Percentiles rank a stretch among this genome's conserved stretches.
These are phyloP conservation scores for Aureobasidium mangrovei DNA, from an alignment of 2,329 filamentous ascomycete genomes.

Conservation along the genomic window DNA sequence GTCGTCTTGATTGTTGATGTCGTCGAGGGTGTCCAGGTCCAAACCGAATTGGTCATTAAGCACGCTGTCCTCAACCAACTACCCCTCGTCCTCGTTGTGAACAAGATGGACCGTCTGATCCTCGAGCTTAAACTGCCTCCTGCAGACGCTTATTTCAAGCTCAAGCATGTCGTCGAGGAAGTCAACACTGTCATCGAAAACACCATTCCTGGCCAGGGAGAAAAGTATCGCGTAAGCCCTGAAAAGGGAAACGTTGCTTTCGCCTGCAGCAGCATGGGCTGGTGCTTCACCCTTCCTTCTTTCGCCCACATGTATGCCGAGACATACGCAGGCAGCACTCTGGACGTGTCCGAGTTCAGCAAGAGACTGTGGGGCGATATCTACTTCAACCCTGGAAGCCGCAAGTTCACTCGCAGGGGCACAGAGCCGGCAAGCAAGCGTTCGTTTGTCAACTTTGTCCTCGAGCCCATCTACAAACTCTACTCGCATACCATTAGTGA, in stretches of 20 bases:
- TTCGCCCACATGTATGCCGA: slow-evolving; percentile 97
- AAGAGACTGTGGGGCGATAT: slow-evolving; percentile 89
- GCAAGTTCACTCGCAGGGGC: slow-evolving; percentile 83
- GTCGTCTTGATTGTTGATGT: slow-evolving; percentile 91
- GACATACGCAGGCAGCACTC: slow-evolving; percentile 48
- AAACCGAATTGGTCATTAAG: slow-evolving; percentile 95
- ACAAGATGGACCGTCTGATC: slow-evolving; percentile 95
- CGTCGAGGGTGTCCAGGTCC: slow-evolving; percentile 96
- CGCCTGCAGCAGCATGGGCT: slow-evolving; percentile 84
- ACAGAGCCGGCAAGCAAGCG: slow-evolving; percentile 72
- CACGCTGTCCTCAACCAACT: slow-evolving; percentile 86
- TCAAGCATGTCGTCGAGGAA: slow-evolving; percentile 97
- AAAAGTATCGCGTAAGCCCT: slow-evolving; percentile 73
- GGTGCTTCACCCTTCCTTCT: slow-evolving; percentile 90
- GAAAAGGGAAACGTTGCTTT: slow-evolving; percentile 99
- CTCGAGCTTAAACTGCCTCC: slow-evolving; percentile 90
- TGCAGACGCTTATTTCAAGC: slow-evolving; percentile 94
- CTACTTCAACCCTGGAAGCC: slow-evolving; percentile 85
- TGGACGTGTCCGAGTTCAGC: slow-evolving; percentile 77
- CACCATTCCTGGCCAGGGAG: slow-evolving; percentile 70
- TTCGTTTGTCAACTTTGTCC: slow-evolving; percentile 86
- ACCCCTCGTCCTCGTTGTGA: slow-evolving; percentile 81
- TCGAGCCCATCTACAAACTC: slow-evolving; percentile 96
- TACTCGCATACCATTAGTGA: slow-evolving; percentile 93
- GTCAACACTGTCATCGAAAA: slow-evolving; percentile 94